Conservation (phyloP, 176 grass and related monocot species). For the Saccharum spontaneum region DNA sequence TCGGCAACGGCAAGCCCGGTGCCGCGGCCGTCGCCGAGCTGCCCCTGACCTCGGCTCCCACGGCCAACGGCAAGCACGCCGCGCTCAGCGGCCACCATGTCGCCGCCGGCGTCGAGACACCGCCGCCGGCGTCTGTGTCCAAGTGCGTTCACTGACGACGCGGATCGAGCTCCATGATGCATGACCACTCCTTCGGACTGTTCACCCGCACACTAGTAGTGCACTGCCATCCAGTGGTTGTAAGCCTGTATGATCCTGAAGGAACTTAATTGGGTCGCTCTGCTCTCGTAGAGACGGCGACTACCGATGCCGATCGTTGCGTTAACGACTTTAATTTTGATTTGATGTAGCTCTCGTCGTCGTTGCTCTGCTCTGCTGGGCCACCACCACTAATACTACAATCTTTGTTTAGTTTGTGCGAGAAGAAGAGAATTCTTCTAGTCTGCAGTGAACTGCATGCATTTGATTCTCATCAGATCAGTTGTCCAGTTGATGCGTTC, state of each 20-base stretch:
- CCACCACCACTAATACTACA: neutral
- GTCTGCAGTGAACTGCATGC: neutral
- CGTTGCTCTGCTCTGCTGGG: neutral
- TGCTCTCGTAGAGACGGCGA: slow-evolving; percentile 36
- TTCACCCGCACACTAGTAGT: neutral
- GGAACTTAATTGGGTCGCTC: neutral
- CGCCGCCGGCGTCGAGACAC: slow-evolving; percentile 45
- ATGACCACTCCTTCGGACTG: neutral
- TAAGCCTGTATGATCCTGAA: neutral
- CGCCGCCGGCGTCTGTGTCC: neutral
- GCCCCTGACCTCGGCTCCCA: slow-evolving; percentile 43
- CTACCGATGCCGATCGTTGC: neutral
- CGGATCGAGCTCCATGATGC: neutral
- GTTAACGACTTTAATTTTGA: slow-evolving; percentile 18
- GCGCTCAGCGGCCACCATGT: slow-evolving; percentile 9
- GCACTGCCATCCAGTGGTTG: neutral
- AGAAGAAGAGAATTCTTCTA: neutral
- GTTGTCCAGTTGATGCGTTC: neutral
- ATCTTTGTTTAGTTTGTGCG: neutral
- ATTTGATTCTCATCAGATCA: neutral
- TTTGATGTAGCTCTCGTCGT: neutral
- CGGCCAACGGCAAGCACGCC: slow-evolving; percentile 23
- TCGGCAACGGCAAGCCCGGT: slow-evolving; percentile 25
- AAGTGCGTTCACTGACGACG: slow-evolving; percentile 27
- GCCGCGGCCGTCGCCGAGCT: slow-evolving; percentile 37